Evolutionary conservation across 2,329 filamentous ascomycete species (phyloP), one percentile per base, ranked within the genome.

Genomic region (Scytalidium sp.): DNA sequence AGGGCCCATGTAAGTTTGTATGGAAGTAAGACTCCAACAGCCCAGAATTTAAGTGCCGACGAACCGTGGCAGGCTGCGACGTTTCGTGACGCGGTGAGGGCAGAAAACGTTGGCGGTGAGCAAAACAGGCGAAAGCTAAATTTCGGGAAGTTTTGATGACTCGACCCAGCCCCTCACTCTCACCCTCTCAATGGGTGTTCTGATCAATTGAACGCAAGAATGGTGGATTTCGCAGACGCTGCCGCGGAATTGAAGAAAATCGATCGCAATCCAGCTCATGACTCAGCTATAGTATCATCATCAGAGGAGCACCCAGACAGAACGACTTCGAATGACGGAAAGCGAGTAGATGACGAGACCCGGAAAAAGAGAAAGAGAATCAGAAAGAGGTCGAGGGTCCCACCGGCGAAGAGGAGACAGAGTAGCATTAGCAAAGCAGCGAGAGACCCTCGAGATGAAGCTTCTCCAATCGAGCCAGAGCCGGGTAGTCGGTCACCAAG

Each of bases 401-500:
- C 7, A 41, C n/a, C 39, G 6, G 7, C 19, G 39, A 41, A 41
- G 39, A 41, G 39, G 19, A 41, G 39, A n/a, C 39, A 41, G 7
- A 8, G 7, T n/a, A 41, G 39, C n/a, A 41, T 41, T 41, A 21
- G 39, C 39, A 41, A n/a, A 41, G 39, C 39, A 41, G 39, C 39
- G n/a, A 41, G 39, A 41, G 39, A 41, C n/a, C 39, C 39, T 8
- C 39, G 39, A 41, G 39, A 41, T 41, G 39, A 41, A 41, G 39
- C 39, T 41, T 41, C 39, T 41, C 39, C 39, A 19, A 49, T 52
- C 23, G 50, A 54, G 27, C 45, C 43, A 56, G 40, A 53, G 48
- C 20, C 5, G 54, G 41, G 58, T 21, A 72, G 70, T 4, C 67
- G 71, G 17, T 74, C 75, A 6, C 75, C 74, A 2, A 76, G 71